Base-by-base conservation (phyloP, 305 asterid genomes). In the Ajuga reptans region DNA sequence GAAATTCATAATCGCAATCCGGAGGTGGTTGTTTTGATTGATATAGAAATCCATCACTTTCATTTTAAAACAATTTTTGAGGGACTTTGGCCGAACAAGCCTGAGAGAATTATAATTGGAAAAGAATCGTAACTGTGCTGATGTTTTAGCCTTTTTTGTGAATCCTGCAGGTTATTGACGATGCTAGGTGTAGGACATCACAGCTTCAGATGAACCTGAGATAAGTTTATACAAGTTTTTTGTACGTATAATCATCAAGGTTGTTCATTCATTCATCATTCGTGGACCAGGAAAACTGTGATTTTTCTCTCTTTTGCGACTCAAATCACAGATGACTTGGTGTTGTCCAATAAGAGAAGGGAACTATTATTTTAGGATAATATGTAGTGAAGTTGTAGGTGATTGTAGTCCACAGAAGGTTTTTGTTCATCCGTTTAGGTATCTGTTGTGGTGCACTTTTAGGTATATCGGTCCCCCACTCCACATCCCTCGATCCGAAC, bases 221-320 rank as follows among this genome's bases (percentile, higher is more conserved):
- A 72, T 67, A 69, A 64, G 74, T 72, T 74, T 63, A 60, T 56
- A 80, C 45, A 9, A 53, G 64, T 58, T 59, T 60, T 21, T 67
- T 66, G 57, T 74, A 69, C 56, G 55, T 55, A 63, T 75, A 58
- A 15, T 61, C 66, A 21, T 75, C 18, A 65, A 72, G 80, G 75
- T 79, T 64, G 71, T 72, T 72, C 82, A 71, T 72, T 68, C 60
- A 64, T 85, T 84, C 81, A 80, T 83, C 82, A 77, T 78, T 86
- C 82, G 66, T 78, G 80, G 74, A 74, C 86, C 85, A 55, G 78
- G 81, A 68, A 21, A 82, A 68, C 87, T 77, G 89, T 81, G 88
- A 75, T 86, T 85, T 21, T 89, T 72, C 75, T 65, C 53, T 45
- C 74, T 78, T 72, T 80, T 77, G 72, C 49, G 17, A 49, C 66